phyloP scores from a whole-genome alignment of 495 filamentous ascomycete species.

The Penicillium waksmanii region DNA sequence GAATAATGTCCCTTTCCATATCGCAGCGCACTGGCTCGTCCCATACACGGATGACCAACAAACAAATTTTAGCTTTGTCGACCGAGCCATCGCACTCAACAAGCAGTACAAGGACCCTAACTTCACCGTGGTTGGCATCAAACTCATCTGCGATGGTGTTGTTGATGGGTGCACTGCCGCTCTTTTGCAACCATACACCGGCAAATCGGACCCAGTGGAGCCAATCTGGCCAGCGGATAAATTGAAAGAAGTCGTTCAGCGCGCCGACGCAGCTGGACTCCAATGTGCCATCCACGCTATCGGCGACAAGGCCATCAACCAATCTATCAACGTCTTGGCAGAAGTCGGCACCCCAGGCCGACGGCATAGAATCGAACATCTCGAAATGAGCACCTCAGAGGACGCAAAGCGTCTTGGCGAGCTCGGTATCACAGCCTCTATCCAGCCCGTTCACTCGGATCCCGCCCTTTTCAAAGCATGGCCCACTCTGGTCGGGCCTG shows the following conservation, averaged over 20 bases:
- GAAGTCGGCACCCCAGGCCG: conserved; percentile 40
- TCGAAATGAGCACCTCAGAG: conserved; percentile 57
- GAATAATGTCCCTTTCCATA: conserved; percentile 54
- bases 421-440: conserved; percentile 62
- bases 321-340: conserved; percentile 59
- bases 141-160: conserved; percentile 70
- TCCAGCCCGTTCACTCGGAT: conserved; percentile 66
- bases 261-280: conserved; percentile 56
- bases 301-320: conserved; percentile 59
- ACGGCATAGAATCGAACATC: conserved; percentile 63
- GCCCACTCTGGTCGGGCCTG: conserved; percentile 57
- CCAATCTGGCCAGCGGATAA: conserved; percentile 59
- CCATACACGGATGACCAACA: conserved; percentile 27
- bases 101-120: conserved; percentile 53
- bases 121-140: conserved; percentile 65
- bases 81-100: conserved; percentile 60
- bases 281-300: conserved; percentile 71
- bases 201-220: conserved; percentile 43
- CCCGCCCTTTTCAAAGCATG: conserved; percentile 63
- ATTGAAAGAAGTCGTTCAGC: conserved; percentile 56
- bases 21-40: conserved; percentile 68
- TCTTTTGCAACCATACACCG: conserved; percentile 60
- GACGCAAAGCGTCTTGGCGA: conserved; percentile 58
- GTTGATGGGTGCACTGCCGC: conserved; percentile 70
- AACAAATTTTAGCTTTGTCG: conserved; percentile 42